A percentile compares a stretch with the other conserved stretches of the same genome.
These are phyloP conservation scores for Xylariaceae sp. DNA, from an alignment of 2,329 filamentous ascomycete genomes.

Conservation along the genomic window DNA sequence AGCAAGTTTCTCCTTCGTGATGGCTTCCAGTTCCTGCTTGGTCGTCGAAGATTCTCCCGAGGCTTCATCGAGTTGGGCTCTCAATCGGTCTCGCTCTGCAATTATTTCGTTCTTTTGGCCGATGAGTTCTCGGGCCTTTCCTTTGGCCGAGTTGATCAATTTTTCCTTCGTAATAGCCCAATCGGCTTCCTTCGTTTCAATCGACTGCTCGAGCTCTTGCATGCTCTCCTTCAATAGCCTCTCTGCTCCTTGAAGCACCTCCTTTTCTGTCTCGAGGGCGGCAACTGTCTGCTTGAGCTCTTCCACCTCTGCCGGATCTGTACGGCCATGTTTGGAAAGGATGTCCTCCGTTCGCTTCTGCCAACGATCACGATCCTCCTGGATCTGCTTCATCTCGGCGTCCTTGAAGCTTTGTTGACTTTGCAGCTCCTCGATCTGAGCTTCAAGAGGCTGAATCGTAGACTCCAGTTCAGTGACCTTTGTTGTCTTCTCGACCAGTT, in stretches of 20 bases:
- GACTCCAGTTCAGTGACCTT: conserved; percentile 67
- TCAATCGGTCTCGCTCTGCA: conserved; percentile 44
- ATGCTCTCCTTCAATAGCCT: conserved; percentile 47
- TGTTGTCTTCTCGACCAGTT: conserved; percentile 65
- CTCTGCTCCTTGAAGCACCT: conserved; percentile 44
- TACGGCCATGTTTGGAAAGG: conserved; percentile 88
- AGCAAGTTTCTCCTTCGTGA: conserved; percentile 28
- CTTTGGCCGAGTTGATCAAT: conserved; percentile 57
- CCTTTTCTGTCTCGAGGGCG: conserved; percentile 56
- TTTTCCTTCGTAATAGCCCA: conserved; percentile 47
- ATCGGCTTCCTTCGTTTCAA: conserved; percentile 47
- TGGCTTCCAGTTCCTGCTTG: conserved; percentile 47
- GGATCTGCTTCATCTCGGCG: conserved; percentile 79
- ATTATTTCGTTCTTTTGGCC: conserved; percentile 32
- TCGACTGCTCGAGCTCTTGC: conserved; percentile 39
- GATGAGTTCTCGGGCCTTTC: conserved; percentile 46
- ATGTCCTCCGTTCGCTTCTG: conserved; percentile 95
- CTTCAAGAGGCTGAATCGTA: conserved; percentile 75
- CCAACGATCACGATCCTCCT: conserved; percentile 89
- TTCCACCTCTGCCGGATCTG: conserved; percentile 89
- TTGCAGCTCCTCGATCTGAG: conserved; percentile 73
- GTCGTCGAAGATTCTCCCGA: conserved; percentile 30
- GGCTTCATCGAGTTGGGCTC: conserved; percentile 40
- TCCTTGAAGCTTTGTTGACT: conserved; percentile 74
- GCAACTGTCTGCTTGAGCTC: conserved; percentile 73